Evolutionary conservation across 2,329 filamentous ascomycete species (phyloP), one percentile per base, ranked within the genome.

Genomic region (Xylaria sp.): DNA sequence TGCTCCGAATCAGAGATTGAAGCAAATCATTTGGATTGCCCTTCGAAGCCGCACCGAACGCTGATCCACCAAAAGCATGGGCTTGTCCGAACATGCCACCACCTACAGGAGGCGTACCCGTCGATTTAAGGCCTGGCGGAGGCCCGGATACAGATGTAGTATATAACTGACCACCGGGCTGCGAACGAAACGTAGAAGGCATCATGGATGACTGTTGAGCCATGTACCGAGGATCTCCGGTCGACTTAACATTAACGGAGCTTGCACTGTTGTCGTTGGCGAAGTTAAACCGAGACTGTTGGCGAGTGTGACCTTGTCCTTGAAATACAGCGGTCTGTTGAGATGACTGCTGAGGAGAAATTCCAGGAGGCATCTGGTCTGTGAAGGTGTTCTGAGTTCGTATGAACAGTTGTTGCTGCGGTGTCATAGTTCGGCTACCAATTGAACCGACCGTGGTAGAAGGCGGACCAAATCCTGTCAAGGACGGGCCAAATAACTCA

Each of bases 121-220:
- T 94, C 25, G 95, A 96, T 82, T 99, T 99, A 31, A 99, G 85
- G 10, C 96, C 96, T 0, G 96, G 96, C 66, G 96, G 96, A 31
- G 96, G 96, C 3, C 94, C 95, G 74, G 96, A 93, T 75, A 97
- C 93, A 10, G 92, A 92, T 61, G 89, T 90, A 54, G 90, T 88
- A 78, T 96, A 97, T 77, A 93, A 96, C 69, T 92, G 92, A 70
- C 85, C 88, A 71, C 85, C 79, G 78, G 88, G 79, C 73, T 89
- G 86, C 45, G 83, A 81, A 72, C 89, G 88, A 75, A 87, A 86
- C 11, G 85, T 78, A 53, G 85, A 85, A 54, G 90, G 92, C 90
- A 95, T 93, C 90, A 94, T 96, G n/a, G 91, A 90, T 58, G 89
- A 89, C 81, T 95, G 93, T 78, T 94, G 93, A 63, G 89, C 92